Evolutionary conservation across 225 moss, liverwort and hornwort genomes (phyloP).

Genomic region (Anthoceros angustus): DNA sequence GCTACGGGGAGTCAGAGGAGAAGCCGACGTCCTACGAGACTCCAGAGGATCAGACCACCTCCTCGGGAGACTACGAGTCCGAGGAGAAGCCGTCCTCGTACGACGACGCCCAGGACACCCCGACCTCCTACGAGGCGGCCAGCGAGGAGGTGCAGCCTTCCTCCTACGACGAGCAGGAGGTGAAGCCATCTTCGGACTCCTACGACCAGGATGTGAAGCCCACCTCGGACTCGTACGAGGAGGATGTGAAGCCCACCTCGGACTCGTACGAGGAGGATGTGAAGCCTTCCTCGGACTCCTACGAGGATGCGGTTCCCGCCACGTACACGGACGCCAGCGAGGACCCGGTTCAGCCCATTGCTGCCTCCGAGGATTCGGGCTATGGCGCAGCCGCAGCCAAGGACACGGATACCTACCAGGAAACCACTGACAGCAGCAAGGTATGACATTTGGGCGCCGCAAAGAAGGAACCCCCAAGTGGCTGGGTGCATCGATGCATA

Average conservation of each 20-base stretch:
- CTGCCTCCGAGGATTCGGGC: neutral
- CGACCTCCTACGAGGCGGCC: neutral
- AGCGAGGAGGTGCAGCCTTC: neutral
- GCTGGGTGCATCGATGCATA: too few species aligned
- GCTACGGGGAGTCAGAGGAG: neutral
- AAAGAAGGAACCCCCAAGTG: too few species aligned
- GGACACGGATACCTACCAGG: neutral
- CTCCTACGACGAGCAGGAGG: neutral
- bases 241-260: neutral
- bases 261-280: neutral
- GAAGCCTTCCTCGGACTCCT: neutral
- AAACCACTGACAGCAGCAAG: too few species aligned
- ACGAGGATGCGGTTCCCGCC: neutral
- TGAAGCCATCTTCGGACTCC: neutral
- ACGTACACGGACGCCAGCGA: neutral
- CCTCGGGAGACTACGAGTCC: neutral
- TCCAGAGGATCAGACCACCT: neutral
- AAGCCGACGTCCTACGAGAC: neutral
- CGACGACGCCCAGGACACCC: neutral
- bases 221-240: neutral
- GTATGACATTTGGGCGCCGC: too few species aligned
- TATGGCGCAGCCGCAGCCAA: neutral
- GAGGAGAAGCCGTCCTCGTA: neutral
- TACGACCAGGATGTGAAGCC: neutral
- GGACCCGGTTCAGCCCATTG: neutral